Base-by-base conservation (phyloP, 1,284 basidiomycete species). In the Marasmius tenuissimus region DNA sequence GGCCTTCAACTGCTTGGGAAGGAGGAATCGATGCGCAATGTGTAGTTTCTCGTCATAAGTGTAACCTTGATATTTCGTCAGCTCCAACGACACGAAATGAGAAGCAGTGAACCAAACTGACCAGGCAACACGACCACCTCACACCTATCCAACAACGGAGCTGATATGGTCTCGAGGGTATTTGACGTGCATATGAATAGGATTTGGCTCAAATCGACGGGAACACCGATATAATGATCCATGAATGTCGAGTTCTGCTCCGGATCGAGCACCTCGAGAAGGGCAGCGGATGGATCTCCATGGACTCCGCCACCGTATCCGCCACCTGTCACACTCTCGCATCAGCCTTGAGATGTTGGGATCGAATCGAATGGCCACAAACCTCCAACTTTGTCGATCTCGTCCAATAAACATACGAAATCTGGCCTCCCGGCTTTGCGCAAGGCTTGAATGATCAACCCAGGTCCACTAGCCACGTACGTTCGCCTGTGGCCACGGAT, bases 161-260 rank as follows among this genome's bases (percentile, higher is more conserved):
- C 87, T 2, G 93, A 91, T 65, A 97, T 96, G 0, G 92, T 95
- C 59, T 95, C 93, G 27, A 96, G 84, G 0, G 87, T 84, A 72
- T 95, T 95, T 7, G 91, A 89, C 0, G 94, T 96, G 73, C 93
- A 95, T 62, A 97, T 93, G 75, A 97, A 96, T 11, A 96, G 80
- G 7, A 96, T 88, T 67, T 91, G 89, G 50, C 89, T 92, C 45
- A 97, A 81, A 69, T 97, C 93, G 60, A 96, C 86, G 2, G 95
- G 94, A 1, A 96, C 91, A 67, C 95, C 93, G 75, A 94, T 84
- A 68, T 97, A 96, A 73, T 96, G 94, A 72, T 97, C 94, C 75
- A 88, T 88, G 75, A 96, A 96, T 0, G 88, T 83, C 69, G 89
- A 85, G 67, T 96, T 97, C 76, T 97, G 94, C 71, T 97, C 94